Percentiles rank a stretch among this genome's conserved stretches.
Evolutionary conservation across 257 asterid species (phyloP).

Genomic region (Solanum infundibuliforme): DNA sequence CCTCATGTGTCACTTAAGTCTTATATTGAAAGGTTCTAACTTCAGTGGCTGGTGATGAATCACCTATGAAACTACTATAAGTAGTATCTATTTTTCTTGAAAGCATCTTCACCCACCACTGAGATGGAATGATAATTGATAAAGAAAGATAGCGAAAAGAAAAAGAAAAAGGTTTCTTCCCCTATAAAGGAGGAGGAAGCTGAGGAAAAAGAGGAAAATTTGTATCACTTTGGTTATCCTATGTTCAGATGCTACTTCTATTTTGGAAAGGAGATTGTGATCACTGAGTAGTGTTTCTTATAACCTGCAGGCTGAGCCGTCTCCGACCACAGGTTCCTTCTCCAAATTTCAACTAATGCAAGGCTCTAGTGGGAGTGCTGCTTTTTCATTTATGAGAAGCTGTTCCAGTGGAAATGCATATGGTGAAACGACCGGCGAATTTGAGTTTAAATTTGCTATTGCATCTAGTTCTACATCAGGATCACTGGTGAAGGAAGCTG

Average conservation of each 20-base stretch:
- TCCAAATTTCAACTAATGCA: conserved; percentile 63
- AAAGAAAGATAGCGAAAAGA: background rate
- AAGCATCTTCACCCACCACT: background rate
- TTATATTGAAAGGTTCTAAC: background rate
- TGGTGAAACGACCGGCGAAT: conserved; percentile 37
- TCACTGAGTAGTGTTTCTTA: background rate
- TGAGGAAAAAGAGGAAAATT: background rate
- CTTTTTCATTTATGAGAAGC: conserved; percentile 26
- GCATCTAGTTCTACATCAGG: conserved; percentile 50
- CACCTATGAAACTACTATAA: background rate
- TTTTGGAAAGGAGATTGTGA: background rate
- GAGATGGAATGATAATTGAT: background rate
- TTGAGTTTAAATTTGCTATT: conserved; percentile 78
- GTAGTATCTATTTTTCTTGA: background rate
- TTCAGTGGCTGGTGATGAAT: background rate
- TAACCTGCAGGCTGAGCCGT: conserved; percentile 76
- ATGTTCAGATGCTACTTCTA: background rate
- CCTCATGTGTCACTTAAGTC: background rate
- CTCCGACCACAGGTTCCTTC: conserved; percentile 96
- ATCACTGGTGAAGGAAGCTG: conserved; percentile 28
- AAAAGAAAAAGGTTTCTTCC: background rate
- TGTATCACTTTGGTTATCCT: background rate
- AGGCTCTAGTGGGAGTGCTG: conserved; percentile 41
- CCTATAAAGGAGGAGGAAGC: background rate
- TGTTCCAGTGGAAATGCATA: conserved; percentile 19